A percentile compares a stretch with the other conserved stretches of the same genome.
phyloP scores from a whole-genome alignment of 2,329 filamentous ascomycete genomes.

The Cladosporium colombiae region DNA sequence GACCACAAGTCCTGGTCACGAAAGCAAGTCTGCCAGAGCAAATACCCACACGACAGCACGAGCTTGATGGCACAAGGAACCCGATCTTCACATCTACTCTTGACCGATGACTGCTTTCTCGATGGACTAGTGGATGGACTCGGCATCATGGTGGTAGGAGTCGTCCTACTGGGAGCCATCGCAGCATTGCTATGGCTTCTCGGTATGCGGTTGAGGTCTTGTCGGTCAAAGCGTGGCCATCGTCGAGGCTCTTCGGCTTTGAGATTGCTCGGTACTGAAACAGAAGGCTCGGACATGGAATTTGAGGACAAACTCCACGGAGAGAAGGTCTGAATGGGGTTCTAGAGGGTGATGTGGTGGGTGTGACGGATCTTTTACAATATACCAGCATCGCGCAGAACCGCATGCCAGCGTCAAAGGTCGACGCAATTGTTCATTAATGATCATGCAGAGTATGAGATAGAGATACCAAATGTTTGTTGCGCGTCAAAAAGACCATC shows the following conservation, averaged over 20 bases:
- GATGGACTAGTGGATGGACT: slow-evolving; percentile 6
- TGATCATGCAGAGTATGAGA: background rate
- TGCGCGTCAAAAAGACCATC: background rate
- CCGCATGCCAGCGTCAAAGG: background rate
- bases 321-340: background rate
- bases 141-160: background rate
- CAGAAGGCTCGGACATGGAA: background rate
- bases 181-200: background rate
- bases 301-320: background rate
- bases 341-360: background rate
- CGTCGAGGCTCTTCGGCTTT: background rate
- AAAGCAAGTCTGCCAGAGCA: background rate
- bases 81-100: background rate
- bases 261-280: background rate
- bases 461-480: background rate
- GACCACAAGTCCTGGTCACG: background rate
- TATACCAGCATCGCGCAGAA: background rate
- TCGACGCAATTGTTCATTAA: background rate
- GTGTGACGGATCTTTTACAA: background rate
- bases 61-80: background rate
- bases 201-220: background rate
- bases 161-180: background rate
- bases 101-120: slow-evolving; percentile 4
- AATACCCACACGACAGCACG: background rate
- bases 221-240: background rate